A percentile compares a stretch with the other conserved stretches of the same genome.
phyloP scores from a whole-genome alignment of 352 stramenopile genomes.

The Phytophthora ramorum region DNA sequence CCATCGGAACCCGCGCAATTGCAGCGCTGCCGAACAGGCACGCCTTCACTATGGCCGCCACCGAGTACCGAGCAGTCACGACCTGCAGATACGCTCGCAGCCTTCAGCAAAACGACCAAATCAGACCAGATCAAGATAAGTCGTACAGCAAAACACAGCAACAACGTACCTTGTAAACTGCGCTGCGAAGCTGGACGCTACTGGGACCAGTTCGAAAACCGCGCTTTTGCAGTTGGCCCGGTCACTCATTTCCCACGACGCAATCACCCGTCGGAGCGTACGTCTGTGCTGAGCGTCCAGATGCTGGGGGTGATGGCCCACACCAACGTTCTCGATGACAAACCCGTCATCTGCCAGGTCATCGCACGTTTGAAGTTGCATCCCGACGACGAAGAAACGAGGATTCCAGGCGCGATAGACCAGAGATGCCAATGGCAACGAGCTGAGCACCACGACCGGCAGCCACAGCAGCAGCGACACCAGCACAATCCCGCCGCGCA shows the following conservation, averaged over 20 bases:
- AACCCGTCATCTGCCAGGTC: background rate
- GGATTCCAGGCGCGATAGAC: slow-evolving; percentile 46
- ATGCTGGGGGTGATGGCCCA: slow-evolving; percentile 17
- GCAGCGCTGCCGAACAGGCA: slow-evolving; percentile 40
- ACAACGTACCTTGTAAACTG: slow-evolving; percentile 40
- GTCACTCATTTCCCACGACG: slow-evolving; percentile 16
- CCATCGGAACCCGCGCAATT: slow-evolving; percentile 32
- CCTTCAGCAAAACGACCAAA: slow-evolving; percentile 12
- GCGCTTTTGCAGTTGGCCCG: slow-evolving; percentile 1
- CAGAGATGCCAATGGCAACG: slow-evolving; percentile 58
- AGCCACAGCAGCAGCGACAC: slow-evolving; percentile 54
- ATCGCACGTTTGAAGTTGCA: slow-evolving; percentile 34
- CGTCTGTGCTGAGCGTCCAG: slow-evolving; percentile 31
- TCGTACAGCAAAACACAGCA: background rate
- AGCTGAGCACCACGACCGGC: slow-evolving; percentile 57
- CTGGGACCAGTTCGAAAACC: slow-evolving; percentile 34
- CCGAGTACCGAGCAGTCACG: slow-evolving; percentile 32
- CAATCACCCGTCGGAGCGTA: slow-evolving; percentile 24
- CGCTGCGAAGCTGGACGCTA: slow-evolving; percentile 24
- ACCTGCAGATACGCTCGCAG: slow-evolving; percentile 27
- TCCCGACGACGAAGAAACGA: slow-evolving; percentile 44
- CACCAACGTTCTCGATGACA: slow-evolving; percentile 27
- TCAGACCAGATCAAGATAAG: background rate
- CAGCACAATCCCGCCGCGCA: slow-evolving; percentile 61
- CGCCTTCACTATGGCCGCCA: slow-evolving; percentile 33